Evolutionary conservation across 2,329 filamentous ascomycete genomes (phyloP).

Genomic region (Ramichloridium luteum): DNA sequence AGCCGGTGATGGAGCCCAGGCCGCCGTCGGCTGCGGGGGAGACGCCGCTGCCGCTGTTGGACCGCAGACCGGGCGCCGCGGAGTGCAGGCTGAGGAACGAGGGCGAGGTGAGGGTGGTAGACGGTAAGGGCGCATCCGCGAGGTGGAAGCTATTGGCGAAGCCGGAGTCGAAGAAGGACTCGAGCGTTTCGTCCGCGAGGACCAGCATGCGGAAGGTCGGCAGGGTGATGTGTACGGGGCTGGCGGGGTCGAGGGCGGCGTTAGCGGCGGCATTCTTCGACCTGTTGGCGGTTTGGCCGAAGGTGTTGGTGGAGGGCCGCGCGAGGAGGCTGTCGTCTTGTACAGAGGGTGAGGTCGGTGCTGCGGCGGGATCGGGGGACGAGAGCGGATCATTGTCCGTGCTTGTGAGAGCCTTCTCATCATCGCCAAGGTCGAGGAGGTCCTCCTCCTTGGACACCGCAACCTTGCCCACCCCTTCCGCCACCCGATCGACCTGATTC

Average conservation of each 20-base stretch:
- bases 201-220: slow-evolving; percentile 99
- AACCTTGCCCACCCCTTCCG: slow-evolving; percentile 47
- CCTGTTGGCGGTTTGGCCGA: slow-evolving; percentile 22
- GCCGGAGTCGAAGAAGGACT: slow-evolving; percentile 94
- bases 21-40: neutral
- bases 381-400: slow-evolving; percentile 10
- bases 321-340: slow-evolving; percentile 17
- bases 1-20: slow-evolving; percentile 3
- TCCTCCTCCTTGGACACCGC: slow-evolving; percentile 59
- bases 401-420: slow-evolving; percentile 26
- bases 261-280: slow-evolving; percentile 70
- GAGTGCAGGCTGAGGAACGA: slow-evolving; percentile 61
- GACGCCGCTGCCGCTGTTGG: no score
- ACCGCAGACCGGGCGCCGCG: slow-evolving; percentile 3
- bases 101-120: slow-evolving; percentile 39
- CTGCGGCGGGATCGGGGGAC: slow-evolving; percentile 2
- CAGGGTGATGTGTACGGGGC: slow-evolving; percentile 87
- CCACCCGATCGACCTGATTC: slow-evolving; percentile 21
- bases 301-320: slow-evolving; percentile 19
- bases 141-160: slow-evolving; percentile 90
- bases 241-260: slow-evolving; percentile 78
- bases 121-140: slow-evolving; percentile 48
- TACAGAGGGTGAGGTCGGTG: slow-evolving; percentile 9
- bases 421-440: slow-evolving; percentile 47
- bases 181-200: slow-evolving; percentile 84